Evolutionary conservation across 495 filamentous ascomycete genomes (phyloP).

Genomic region (Amniculicola lignicola): DNA sequence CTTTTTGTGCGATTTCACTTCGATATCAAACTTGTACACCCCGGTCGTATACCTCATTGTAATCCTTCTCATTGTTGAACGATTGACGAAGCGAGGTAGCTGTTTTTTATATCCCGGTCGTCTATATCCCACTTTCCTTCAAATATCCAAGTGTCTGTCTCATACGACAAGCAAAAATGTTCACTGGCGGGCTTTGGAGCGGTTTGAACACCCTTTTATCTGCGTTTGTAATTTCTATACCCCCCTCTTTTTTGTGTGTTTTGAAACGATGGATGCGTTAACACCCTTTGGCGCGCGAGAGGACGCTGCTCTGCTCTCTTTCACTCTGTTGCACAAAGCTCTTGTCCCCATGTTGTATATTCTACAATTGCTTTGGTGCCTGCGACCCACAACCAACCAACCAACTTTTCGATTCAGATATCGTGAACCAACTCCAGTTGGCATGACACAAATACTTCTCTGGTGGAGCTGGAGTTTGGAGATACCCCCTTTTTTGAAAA

Average conservation of each 20-base stretch:
- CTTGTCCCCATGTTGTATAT: too few species aligned
- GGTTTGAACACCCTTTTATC: constrained; percentile 15
- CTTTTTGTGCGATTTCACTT: not conserved
- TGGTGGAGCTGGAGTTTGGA: constrained; percentile 35
- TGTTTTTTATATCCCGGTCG: constrained; percentile 1
- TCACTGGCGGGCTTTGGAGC: not conserved
- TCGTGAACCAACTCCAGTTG: not conserved
- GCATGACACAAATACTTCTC: constrained; percentile 25
- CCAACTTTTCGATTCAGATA: too few species aligned
- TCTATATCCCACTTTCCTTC: constrained; percentile 20
- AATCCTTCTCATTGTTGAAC: constrained; percentile 3
- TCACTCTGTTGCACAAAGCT: not conserved
- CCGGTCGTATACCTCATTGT: not conserved
- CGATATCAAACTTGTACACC: too few species aligned
- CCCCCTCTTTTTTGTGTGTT: constrained; percentile 1
- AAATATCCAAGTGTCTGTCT: not conserved
- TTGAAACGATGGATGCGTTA: constrained; percentile 1
- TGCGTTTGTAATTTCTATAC: constrained; percentile 17
- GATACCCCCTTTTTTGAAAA: constrained; percentile 32
- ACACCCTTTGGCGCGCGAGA: not conserved
- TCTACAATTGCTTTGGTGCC: too few species aligned
- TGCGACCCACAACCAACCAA: too few species aligned
- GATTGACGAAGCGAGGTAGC: constrained; percentile 4
- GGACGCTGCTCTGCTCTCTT: not conserved
- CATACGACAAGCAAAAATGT: not conserved